Base-by-base conservation (phyloP, 768 basidiomycete species). In the Kwoniella europaea region DNA sequence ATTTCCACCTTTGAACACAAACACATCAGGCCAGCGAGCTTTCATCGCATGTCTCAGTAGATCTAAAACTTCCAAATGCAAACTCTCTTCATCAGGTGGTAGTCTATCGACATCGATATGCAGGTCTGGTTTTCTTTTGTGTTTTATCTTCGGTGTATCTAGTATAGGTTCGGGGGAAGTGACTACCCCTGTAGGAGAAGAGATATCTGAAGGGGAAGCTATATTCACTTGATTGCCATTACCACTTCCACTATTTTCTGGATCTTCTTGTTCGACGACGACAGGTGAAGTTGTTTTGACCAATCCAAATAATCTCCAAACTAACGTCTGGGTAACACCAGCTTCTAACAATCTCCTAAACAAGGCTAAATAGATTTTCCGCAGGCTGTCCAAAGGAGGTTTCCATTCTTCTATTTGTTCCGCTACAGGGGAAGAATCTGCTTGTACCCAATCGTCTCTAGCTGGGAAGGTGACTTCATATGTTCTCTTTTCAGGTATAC, bases 1-100 rank as follows among this genome's bases (percentile, higher is more conserved):
- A 1, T 44, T 56, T 9, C 67, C 67, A 3, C 71, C 74, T 15
- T 69, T 59, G 64, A 83, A 79, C 16, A 76, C 73, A 52, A 82
- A 82, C 3, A 76, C 66, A 54, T 78, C 76, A 1, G 82, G 82
- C 75, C 75, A 79, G 22, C 79, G 54, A 22, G 73, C 65, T 57
- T 75, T 74, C 76, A 81, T 81, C 5, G 77, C 69, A 55, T 83
- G 79, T 18, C 71, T 63, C 1, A 83, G 66, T n/a, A 81, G 70
- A n/a, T 83, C 79, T 29, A 83, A 60, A 1, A 83, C 69, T 22
- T 83, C 82, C 1, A 72, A 29, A 55, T 80, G 63, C 18, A 83
- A 63, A 42, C 35, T 43, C 46, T 79, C 75, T 15, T 69, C 69
- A 18, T 71, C 65, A 13, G 59, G 64, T 22, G 64, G 60, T 2